These are phyloP conservation scores for Calonectria naviculata DNA, from an alignment of 2,329 filamentous ascomycete genomes.

Conservation along the genomic window DNA sequence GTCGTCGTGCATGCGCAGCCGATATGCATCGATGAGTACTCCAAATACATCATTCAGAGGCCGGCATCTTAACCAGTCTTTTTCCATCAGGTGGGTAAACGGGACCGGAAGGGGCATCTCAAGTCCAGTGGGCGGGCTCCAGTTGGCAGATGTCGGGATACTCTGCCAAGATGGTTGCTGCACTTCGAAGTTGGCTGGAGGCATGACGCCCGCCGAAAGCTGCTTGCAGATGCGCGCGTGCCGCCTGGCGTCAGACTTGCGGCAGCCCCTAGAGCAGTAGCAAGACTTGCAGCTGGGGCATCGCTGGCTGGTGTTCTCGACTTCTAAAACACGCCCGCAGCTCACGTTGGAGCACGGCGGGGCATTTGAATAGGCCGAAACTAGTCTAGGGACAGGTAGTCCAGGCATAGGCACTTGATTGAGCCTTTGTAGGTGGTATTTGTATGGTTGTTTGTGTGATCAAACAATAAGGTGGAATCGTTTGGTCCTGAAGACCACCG, in stretches of 20 bases:
- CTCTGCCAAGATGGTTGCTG: not conserved
- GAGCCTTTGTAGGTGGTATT: not conserved
- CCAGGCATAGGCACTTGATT: not conserved
- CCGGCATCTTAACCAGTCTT: conserved; percentile 51
- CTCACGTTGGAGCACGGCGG: not conserved
- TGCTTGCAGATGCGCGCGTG: conserved; percentile 2
- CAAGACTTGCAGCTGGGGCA: not conserved
- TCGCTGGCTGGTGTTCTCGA: not conserved
- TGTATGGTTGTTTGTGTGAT: not conserved
- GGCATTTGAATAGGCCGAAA: not conserved
- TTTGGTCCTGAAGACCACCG: not conserved
- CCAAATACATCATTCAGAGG: conserved; percentile 53
- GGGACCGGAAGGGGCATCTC: conserved; percentile 39
- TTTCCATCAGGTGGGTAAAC: conserved; percentile 46
- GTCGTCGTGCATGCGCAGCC: conserved; percentile 50
- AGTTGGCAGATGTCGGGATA: not conserved
- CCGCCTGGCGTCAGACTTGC: not conserved
- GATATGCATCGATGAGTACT: conserved; percentile 56
- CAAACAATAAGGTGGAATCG: not conserved
- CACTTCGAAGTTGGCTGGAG: not conserved
- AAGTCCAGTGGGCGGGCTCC: conserved; percentile 32
- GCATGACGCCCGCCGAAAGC: not conserved
- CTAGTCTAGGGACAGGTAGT: not conserved
- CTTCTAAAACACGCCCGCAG: not conserved
- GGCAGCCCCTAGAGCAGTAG: conserved; percentile 12